Evolutionary conservation across 2,329 filamentous ascomycete species (phyloP).

Genomic region (Diplocarpon mali): DNA sequence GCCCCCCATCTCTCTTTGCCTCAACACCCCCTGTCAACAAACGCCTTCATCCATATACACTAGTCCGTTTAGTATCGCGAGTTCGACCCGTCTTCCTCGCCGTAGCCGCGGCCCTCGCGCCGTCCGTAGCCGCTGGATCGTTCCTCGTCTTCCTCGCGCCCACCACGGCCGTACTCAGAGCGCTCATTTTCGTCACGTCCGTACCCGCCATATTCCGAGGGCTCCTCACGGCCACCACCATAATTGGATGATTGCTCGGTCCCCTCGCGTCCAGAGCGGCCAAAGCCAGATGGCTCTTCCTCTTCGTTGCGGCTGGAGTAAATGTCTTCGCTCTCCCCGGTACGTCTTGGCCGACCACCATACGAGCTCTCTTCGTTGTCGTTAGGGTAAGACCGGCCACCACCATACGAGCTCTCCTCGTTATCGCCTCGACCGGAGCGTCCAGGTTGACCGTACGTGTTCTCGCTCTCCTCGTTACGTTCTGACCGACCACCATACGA

Average conservation of each 20-base stretch:
- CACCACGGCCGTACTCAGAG: not conserved
- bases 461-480: not conserved
- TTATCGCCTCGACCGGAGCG: not conserved
- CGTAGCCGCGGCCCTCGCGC: not conserved
- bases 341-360: not conserved
- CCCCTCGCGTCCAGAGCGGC: not conserved
- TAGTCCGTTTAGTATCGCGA: conserved; percentile 1
- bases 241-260: not conserved
- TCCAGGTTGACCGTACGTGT: not conserved
- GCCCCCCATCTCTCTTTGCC: no score
- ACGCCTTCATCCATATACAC: no score
- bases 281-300: not conserved
- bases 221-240: conserved; percentile 1
- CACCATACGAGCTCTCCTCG: conserved; percentile 2
- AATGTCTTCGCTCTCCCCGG: not conserved
- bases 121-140: not conserved
- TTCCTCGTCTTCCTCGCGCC: not conserved
- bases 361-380: conserved; percentile 3
- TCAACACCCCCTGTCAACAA: no score
- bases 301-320: not conserved
- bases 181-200: not conserved
- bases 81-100: conserved; percentile 2
- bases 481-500: not conserved
- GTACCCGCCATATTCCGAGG: not conserved
- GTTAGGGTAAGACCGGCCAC: not conserved